Evolutionary conservation across 2,329 filamentous ascomycete genomes (phyloP), one percentile per base, ranked within the genome.

Genomic region (Colletotrichum liriopes): DNA sequence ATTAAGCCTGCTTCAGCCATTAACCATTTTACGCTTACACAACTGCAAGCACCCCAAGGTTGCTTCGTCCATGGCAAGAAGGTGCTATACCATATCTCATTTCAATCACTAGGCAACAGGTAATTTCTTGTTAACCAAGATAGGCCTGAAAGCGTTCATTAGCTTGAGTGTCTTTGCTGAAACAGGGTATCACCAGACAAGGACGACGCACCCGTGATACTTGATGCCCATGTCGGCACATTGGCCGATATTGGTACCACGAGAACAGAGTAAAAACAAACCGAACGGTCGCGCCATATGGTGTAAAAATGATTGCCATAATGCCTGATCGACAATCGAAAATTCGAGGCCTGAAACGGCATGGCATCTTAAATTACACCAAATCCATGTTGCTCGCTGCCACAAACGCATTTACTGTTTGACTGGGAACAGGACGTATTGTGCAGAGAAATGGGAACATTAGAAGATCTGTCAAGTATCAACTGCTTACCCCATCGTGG

Each of bases 381-480:
- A 5, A 49, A 32, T 49, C 3, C 9, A 49, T 26, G 45, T 12
- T 23, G 45, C 45, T 23, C 8, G 45, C n/a, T 14, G 41, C 41
- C 14, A 43, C 20, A 23, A 26, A 49, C 47, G 9, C n/a, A 5
- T 26, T 1, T 49, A 14, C 47, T 49, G 47, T 3, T 26, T 49
- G 1, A 49, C 1, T 14, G 2, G 12, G 47, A n/a, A 49, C 2
- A 47, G 20, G 5, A n/a, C 9, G 9, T 4, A n/a, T 0, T 1
- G 11, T n/a, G 20, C 18, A 11, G 11, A 4, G 8, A 9, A 11
- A n/a, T 47, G 8, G 20, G 18, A n/a, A 14, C 18, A 45, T 18
- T 45, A 9, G 9, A n/a, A 45, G 20, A 45, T 45, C 8, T 45
- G 5, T 20, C 2, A 45, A n/a, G 43, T 20, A n/a, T 16, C 35